Evolutionary conservation across 1,284 basidiomycete species (phyloP).

Genomic region (Pseudozyma tsukubaensis): DNA sequence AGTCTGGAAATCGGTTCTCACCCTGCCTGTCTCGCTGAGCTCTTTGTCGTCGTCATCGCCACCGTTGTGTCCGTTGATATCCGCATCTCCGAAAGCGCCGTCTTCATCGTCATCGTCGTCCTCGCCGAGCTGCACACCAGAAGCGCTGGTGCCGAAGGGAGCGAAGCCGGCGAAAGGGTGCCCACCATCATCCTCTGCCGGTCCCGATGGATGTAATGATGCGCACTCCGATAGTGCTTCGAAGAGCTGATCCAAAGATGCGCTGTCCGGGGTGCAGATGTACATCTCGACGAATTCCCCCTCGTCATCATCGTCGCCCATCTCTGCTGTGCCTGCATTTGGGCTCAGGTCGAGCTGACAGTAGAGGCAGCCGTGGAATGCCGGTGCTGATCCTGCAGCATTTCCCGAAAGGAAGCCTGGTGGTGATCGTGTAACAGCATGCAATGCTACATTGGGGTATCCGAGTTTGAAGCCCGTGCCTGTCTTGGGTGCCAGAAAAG

Average conservation of each 20-base stretch:
- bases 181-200: slow-evolving; percentile 72
- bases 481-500: slow-evolving; percentile 42
- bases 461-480: slow-evolving; percentile 52
- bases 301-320: slow-evolving; percentile 49
- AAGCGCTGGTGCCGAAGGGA: slow-evolving; percentile 56
- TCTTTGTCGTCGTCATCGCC: slow-evolving; percentile 71
- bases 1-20: slow-evolving; percentile 88
- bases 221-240: slow-evolving; percentile 88
- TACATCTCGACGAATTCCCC: slow-evolving; percentile 57
- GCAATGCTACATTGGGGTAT: slow-evolving; percentile 61
- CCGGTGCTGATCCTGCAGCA: neutral
- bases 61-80: slow-evolving; percentile 61
- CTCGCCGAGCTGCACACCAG: slow-evolving; percentile 69
- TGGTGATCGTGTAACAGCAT: slow-evolving; percentile 60
- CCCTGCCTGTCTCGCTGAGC: slow-evolving; percentile 86
- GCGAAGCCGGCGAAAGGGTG: slow-evolving; percentile 65
- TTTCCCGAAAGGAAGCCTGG: slow-evolving; percentile 38
- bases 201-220: slow-evolving; percentile 79
- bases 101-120: slow-evolving; percentile 72
- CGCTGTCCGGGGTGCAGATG: slow-evolving; percentile 48
- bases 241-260: slow-evolving; percentile 85
- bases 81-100: slow-evolving; percentile 75
- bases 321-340: slow-evolving; percentile 31
- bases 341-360: slow-evolving; percentile 64
- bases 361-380: slow-evolving; percentile 57